Conservation (phyloP, 2,329 filamentous ascomycete species). For the Coniochaeta hoffmannii region DNA sequence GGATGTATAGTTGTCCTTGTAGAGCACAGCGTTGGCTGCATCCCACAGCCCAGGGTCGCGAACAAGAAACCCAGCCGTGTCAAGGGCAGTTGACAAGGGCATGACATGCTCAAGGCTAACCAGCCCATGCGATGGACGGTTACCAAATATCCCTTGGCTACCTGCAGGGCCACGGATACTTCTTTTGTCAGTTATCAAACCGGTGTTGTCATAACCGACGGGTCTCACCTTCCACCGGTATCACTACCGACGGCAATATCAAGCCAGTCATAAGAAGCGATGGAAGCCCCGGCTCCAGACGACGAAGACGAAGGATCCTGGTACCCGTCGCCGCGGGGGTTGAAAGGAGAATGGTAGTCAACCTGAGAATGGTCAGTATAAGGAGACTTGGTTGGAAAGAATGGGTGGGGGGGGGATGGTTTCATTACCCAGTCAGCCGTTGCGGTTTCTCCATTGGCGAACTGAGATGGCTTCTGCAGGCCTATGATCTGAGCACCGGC, state of each 20-base stretch:
- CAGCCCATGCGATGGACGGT: slow-evolving; percentile 32
- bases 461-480: slow-evolving; percentile 38
- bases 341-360: slow-evolving; percentile 33
- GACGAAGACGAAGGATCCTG: slow-evolving; percentile 38
- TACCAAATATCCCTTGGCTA: slow-evolving; percentile 35
- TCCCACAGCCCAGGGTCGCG: slow-evolving; percentile 28
- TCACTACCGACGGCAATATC: slow-evolving; percentile 35
- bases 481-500: slow-evolving; percentile 47
- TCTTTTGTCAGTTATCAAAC: no score
- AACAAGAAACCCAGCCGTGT: slow-evolving; percentile 35
- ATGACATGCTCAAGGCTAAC: slow-evolving; percentile 32
- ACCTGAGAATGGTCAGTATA: slow-evolving; percentile 8
- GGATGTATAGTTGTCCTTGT: slow-evolving; percentile 25
- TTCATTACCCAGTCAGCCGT: slow-evolving; percentile 35
- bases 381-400: not conserved
- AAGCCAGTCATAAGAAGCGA: slow-evolving; percentile 35
- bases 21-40: slow-evolving; percentile 21
- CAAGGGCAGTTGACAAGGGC: slow-evolving; percentile 31
- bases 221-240: slow-evolving; percentile 26
- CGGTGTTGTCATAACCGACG: no score
- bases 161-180: slow-evolving; percentile 34
- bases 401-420: no score
- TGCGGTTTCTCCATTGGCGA: slow-evolving; percentile 34
- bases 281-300: slow-evolving; percentile 27
- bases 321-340: slow-evolving; percentile 39